Base-by-base conservation (phyloP, 2,329 filamentous ascomycete species). In the Colletotrichum cuscutae region DNA sequence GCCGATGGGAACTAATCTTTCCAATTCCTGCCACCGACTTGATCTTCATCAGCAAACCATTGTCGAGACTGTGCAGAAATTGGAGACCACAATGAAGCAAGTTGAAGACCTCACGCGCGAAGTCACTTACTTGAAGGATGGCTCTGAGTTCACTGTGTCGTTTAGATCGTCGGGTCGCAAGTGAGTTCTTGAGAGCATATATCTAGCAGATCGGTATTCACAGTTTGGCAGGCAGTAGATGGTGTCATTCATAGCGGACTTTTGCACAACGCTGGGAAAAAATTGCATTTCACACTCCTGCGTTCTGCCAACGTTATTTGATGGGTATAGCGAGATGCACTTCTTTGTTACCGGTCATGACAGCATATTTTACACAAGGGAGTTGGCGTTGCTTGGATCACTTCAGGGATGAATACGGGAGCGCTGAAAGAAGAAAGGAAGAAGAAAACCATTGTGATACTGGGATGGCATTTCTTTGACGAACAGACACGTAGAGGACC, bases 61-160 rank as follows among this genome's bases (percentile, higher is more conserved):
- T 24, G 1, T 46, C 30, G 6, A 49, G 24, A 58, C 61, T 19
- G 53, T 22, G 49, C 58, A 53, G n/a, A 53, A 42, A 12, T 37
- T 72, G 22, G 65, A 46, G 3, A 24, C 52, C 12, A 52, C 65
- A 26, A 63, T 7, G 3, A 46, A 32, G 22, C 70, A 72, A 26
- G 42, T 72, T 2, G 30, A 60, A 5, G 13, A 13, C 8, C 22
- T 72, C n/a, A 59, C 65, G 19, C 7, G 19, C 7, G 58, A 72
- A 9, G 13, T 72, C 30, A 58, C 30, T 13, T 4, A 30, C 37
- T 28, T 63, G 13, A 52, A 26, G 19, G 68, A 68, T 4, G 63
- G 35, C 2, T 52, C 52, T 13, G 69, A 72, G 11, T 52, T 72
- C 12, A 68, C 37, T 19, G 65, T 72, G 19, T 68, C 69, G 8